A percentile compares a stretch with the other conserved stretches of the same genome.
These are phyloP conservation scores for Lactifluus subvellereus DNA, from an alignment of 768 basidiomycete genomes.

Conservation along the genomic window DNA sequence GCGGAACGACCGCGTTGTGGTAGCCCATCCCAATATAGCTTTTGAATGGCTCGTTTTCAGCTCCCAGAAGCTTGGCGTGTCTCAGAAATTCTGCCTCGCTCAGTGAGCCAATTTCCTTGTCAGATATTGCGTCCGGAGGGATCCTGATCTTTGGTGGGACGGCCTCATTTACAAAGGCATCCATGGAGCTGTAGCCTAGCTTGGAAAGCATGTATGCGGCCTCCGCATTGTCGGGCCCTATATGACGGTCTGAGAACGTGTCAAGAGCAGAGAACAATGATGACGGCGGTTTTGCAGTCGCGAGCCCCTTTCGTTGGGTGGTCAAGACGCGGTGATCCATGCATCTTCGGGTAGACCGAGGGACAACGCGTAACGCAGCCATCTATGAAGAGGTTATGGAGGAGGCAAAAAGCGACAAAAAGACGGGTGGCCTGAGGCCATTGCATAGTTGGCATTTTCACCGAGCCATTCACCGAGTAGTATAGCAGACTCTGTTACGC, in stretches of 20 bases:
- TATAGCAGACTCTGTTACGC: neutral
- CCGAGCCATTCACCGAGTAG: conserved; percentile 59
- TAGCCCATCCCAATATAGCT: conserved; percentile 99
- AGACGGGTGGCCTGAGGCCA: neutral
- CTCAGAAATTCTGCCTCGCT: conserved; percentile 82
- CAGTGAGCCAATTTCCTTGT: conserved; percentile 63
- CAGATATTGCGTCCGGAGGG: conserved; percentile 49
- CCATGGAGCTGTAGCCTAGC: conserved; percentile 83
- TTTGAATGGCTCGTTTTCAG: conserved; percentile 73
- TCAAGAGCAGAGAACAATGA: conserved; percentile 83
- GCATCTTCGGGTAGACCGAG: conserved; percentile 25
- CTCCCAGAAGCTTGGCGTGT: conserved; percentile 71
- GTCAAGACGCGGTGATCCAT: conserved; percentile 22
- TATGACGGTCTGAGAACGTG: conserved; percentile 84
- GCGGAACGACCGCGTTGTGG: conserved; percentile 91
- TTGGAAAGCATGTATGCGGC: conserved; percentile 73
- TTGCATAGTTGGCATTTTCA: conserved; percentile 33
- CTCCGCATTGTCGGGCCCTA: conserved; percentile 86
- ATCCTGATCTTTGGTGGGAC: conserved; percentile 81
- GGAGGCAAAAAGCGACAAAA: conserved; percentile 5
- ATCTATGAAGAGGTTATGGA: conserved; percentile 1
- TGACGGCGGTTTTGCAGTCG: conserved; percentile 52
- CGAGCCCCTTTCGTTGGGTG: conserved; percentile 39
- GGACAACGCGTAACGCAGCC: conserved; percentile 16
- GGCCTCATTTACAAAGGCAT: conserved; percentile 77